Evolutionary conservation across 2,329 filamentous ascomycete genomes (phyloP), one percentile per base, ranked within the genome.

Genomic region (Fusarium sp.): DNA sequence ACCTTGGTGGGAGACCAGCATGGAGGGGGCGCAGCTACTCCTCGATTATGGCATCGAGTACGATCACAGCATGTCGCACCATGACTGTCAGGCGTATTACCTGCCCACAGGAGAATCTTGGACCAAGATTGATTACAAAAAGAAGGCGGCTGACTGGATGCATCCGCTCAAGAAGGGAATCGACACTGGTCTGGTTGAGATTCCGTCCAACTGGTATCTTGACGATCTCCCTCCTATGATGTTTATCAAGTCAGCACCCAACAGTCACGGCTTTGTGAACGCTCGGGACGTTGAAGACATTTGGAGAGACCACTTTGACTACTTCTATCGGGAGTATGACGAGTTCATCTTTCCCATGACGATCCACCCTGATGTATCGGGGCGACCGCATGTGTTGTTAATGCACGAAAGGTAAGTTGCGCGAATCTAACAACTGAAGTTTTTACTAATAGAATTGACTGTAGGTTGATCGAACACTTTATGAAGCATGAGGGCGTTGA

Each of bases 331-430:
- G 31, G 92, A 94, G 80, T 92, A 93, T 71, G 92, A 94, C 75
- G 91, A 93, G 75, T 94, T 94, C 71, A 88, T 94, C 62, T 94
- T 94, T 76, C 92, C 93, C 0, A 92, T 94, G 81, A 94, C 93
- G 0, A 92, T 94, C 38, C 93, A 94, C 80, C 93, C 93, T 0
- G 93, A 94, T 77, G 91, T 93, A 0, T 91, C 89, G 4, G 93
- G 93, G 0, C 86, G 92, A 20, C 93, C 93, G 1, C 93, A 94
- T 81, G 93, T 91, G 0, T 76, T 94, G 31, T 83, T 93, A 8
- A 93, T 94, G 92, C 91, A 94, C 72, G 91, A 94, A 81, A 76
- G 80, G 66, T 74, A 54, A 47, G 61, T 1, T 1, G 2, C 45
- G 2, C 5, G 14, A 37, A 11, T 7, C 22, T 5, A 5, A 16